A percentile compares a stretch with the other conserved stretches of the same genome.
Evolutionary conservation across 1,284 basidiomycete species (phyloP).

Genomic region (Cryptococcus sp.): DNA sequence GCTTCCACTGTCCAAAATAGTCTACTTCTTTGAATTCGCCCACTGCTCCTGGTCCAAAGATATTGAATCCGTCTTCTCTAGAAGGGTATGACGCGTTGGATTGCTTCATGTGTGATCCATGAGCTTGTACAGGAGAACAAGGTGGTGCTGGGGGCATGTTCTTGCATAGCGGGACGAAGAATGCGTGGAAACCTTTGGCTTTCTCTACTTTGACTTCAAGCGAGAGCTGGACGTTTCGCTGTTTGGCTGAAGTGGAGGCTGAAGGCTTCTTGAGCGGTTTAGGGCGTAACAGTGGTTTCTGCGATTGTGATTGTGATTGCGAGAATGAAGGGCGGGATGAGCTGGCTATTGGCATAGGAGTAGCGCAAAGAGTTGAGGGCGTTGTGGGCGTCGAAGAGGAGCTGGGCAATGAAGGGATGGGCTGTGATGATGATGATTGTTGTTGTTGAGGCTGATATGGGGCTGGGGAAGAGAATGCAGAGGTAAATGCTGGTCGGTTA

Average conservation of each 20-base stretch:
- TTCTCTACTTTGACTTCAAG: constrained; percentile 48
- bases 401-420: constrained; percentile 6
- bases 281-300: constrained; percentile 4
- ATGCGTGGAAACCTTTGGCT: constrained; percentile 44
- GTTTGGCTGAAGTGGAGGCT: constrained; percentile 31
- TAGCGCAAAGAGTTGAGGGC: background rate
- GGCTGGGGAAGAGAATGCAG: background rate
- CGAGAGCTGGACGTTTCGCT: constrained; percentile 38
- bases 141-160: constrained; percentile 43
- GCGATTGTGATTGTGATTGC: constrained; percentile 5
- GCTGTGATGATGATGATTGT: constrained; percentile 5
- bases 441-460: constrained; percentile 1
- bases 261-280: constrained; percentile 37
- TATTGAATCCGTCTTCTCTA: background rate
- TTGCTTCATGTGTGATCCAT: background rate
- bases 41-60: background rate
- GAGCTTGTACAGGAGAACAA: constrained; percentile 31
- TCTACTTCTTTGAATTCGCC: constrained; percentile 18
- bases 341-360: background rate
- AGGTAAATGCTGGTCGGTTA: background rate
- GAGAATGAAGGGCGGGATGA: background rate
- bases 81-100: too few species aligned
- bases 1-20: constrained; percentile 27
- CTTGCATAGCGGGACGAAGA: constrained; percentile 44
- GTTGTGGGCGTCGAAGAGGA: constrained; percentile 2